Base-by-base conservation (phyloP, 1,284 basidiomycete species). In the Ganoderma meredithae region DNA sequence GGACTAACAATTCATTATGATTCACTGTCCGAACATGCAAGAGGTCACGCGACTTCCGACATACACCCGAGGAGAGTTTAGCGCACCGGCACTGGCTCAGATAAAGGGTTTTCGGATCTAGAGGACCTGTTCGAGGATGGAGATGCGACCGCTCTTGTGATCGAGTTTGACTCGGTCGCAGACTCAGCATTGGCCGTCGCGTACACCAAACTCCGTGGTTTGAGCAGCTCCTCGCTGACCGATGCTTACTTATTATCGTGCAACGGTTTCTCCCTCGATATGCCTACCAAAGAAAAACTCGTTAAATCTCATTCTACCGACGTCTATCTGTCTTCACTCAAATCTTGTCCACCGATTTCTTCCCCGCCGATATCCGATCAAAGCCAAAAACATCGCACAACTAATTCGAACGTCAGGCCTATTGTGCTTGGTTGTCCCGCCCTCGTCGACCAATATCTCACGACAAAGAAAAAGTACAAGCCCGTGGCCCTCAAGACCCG, bases 401-500 rank as follows among this genome's bases (percentile, higher is more conserved):
- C n/a, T n/a, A n/a, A n/a, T n/a, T n/a, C n/a, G n/a, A n/a, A n/a
- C n/a, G n/a, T n/a, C n/a, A n/a, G n/a, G n/a, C n/a, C n/a, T n/a
- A n/a, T n/a, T n/a, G n/a, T n/a, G 12, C 39, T 12, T 40, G 12
- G 12, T 40, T 12, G n/a, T n/a, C n/a, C n/a, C n/a, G n/a, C 10
- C 13, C 44, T 7, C 22, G 12, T n/a, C 13, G 47, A 25, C 6
- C n/a, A 22, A 22, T 25, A 22, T 22, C 22, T 49, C 0, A 4
- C n/a, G n/a, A 49, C 65, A 8, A 74, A 31, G 73, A 77, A 77
- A 49, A 81, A 81, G 69, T 83, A 83, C 71, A 82, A 82, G 60
- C 80, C 78, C 0, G 81, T 82, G 3, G 76, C 76, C 0, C 53
- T 67, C 15, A 79, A 79, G 63, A 69, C 76, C 13, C 63, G 72